A percentile compares a stretch with the other conserved stretches of the same genome.
Conservation (phyloP, 495 filamentous ascomycete genomes). For the Podospora anserina region DNA sequence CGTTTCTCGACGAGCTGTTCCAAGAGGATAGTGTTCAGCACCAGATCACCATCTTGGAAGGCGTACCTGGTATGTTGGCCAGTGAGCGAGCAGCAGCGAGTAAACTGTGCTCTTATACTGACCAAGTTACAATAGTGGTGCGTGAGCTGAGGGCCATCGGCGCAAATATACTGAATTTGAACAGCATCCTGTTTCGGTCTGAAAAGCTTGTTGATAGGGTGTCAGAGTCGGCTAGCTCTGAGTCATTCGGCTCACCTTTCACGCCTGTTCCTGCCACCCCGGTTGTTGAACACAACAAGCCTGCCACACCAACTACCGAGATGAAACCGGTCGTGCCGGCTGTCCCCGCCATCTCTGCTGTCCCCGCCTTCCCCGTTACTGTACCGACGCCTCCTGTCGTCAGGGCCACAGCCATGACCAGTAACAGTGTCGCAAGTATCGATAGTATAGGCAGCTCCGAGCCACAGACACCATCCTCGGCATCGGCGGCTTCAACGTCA, state of each 20-base stretch:
- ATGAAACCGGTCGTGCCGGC: constrained; percentile 2
- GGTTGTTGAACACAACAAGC: background rate
- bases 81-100: background rate
- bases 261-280: background rate
- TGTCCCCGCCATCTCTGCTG: background rate
- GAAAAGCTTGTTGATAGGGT: constrained; percentile 49
- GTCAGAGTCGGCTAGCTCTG: background rate
- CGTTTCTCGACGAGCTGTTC: constrained; percentile 63
- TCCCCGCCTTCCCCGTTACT: background rate
- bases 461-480: constrained; percentile 13
- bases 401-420: background rate
- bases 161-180: constrained; percentile 58
- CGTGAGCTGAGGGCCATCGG: constrained; percentile 58
- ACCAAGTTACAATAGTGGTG: constrained; percentile 37
- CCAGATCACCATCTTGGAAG: constrained; percentile 73
- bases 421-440: background rate
- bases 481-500: constrained; percentile 20
- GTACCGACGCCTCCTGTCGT: background rate
- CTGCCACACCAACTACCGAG: constrained; percentile 10
- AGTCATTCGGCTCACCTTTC: background rate
- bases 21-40: constrained; percentile 51
- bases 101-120: background rate
- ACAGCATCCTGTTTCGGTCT: constrained; percentile 61
- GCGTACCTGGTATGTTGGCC: constrained; percentile 47
- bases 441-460: constrained; percentile 3